Base-by-base conservation (phyloP, 768 basidiomycete species). In the Leucocoprinus birnbaumii region DNA sequence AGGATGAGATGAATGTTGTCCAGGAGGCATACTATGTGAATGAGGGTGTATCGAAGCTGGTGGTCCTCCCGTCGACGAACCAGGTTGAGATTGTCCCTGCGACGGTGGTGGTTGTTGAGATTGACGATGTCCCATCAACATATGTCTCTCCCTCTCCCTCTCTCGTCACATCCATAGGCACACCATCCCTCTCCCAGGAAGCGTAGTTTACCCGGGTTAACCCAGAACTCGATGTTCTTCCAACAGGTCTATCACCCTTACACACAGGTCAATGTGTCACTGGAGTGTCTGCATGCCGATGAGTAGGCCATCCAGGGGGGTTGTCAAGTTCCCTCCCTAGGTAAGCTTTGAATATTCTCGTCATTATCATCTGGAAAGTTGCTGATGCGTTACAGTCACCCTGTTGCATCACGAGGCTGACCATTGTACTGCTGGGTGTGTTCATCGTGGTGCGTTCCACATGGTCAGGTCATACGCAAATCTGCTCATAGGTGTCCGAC, bases 401-500 rank as follows among this genome's bases (percentile, higher is more conserved):
- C 31, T 61, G 51, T 51, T 74, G 73, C 53, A 76, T 62, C 0
- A 77, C 74, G 0, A 62, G 55, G 22, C 71, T 71, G 2, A 68
- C 64, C 68, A 75, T 72, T 1, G 65, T 72, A 0, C 73, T 72
- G 51, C 68, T 65, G 4, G 68, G 67, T 0, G 70, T 74, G 0
- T 61, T 61, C 42, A 74, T 67, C 0, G 68, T 53, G 0, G 70
- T 69, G 1, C 56, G 19, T 0, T 56, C 16, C 10, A 71, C 64
- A 53, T 71, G 61, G 18, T 66, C 63, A 18, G 65, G 62, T 0
- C 59, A 48, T 3, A 73, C 65, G 0, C 65, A 24, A 0, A 73
- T 71, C 48, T 80, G 77, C 53, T 80, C 72, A 61, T 75, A 80
- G 0, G 76, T 72, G 48, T 71, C 65, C 26, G 69, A 66, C n/a